A percentile compares a stretch with the other conserved stretches of the same genome.
Conservation (phyloP, 78 protist species). For the Andalucia godoyi region DNA sequence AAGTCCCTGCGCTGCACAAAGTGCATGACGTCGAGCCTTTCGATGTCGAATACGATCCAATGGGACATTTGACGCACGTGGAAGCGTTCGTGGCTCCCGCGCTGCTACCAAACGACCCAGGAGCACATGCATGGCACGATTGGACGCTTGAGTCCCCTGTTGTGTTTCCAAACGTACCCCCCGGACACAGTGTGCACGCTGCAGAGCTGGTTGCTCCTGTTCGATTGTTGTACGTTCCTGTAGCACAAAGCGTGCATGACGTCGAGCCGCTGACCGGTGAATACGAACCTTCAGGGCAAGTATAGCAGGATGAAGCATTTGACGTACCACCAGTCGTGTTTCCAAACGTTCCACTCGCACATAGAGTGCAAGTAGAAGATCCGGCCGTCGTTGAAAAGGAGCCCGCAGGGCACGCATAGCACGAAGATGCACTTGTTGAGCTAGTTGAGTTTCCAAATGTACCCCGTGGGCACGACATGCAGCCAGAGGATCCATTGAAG, state of each 20-base stretch:
- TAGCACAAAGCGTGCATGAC: background rate
- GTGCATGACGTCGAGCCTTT: background rate
- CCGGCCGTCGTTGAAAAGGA: too few species aligned
- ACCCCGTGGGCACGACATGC: background rate
- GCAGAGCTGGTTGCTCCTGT: background rate
- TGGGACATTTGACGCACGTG: background rate
- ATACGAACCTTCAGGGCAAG: background rate
- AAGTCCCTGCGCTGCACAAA: background rate
- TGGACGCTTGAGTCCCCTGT: background rate
- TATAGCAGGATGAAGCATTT: too few species aligned
- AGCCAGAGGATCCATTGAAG: too few species aligned
- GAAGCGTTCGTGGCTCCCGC: background rate
- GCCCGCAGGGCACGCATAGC: too few species aligned
- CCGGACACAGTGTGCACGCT: background rate
- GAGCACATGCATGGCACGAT: background rate
- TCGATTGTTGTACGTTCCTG: background rate
- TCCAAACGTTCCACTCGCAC: too few species aligned
- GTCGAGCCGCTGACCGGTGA: background rate
- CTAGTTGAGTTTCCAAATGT: background rate
- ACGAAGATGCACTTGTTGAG: background rate
- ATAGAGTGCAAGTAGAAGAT: too few species aligned
- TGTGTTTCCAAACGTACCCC: background rate
- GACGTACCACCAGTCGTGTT: too few species aligned
- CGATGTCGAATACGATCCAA: background rate
- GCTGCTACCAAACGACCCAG: background rate